Percentiles rank a stretch among this genome's conserved stretches.
Evolutionary conservation across 2,329 filamentous ascomycete species (phyloP).

Genomic region (Helicocarpus griseus): DNA sequence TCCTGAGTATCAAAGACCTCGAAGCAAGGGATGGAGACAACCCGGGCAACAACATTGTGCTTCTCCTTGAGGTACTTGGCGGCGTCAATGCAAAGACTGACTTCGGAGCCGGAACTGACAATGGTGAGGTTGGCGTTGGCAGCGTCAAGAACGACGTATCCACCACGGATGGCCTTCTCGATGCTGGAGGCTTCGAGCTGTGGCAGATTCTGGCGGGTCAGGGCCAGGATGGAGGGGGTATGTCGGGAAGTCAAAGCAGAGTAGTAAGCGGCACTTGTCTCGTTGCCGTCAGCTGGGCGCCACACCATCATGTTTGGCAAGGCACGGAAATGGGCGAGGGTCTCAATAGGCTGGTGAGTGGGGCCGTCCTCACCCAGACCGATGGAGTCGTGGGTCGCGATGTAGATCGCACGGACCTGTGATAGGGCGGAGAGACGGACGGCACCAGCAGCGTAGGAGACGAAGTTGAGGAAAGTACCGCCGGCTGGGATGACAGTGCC

Average conservation of each 20-base stretch:
- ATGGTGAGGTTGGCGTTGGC: constrained; percentile 79
- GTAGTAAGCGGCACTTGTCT: constrained; percentile 97
- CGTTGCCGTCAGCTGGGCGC: constrained; percentile 97
- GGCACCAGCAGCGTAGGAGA: constrained; percentile 92
- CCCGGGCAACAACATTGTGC: constrained; percentile 75
- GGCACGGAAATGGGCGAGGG: constrained; percentile 93
- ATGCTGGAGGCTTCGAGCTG: constrained; percentile 92
- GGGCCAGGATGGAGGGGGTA: constrained; percentile 85
- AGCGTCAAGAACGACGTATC: constrained; percentile 80
- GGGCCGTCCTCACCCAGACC: constrained; percentile 97
- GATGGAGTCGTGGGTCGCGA: constrained; percentile 98
- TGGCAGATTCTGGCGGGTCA: constrained; percentile 96
- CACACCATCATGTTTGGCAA: constrained; percentile 99
- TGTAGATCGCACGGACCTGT: constrained; percentile 83
- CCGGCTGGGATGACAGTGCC: constrained; percentile 88
- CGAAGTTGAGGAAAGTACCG: constrained; percentile 99
- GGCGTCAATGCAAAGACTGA: constrained; percentile 84
- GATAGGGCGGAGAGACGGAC: constrained; percentile 90
- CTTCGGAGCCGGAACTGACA: constrained; percentile 92
- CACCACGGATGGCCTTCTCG: constrained; percentile 85
- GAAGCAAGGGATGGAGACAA: constrained; percentile 93
- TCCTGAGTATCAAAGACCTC: constrained; percentile 91
- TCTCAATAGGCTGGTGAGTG: constrained; percentile 98
- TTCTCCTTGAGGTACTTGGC: constrained; percentile 85
- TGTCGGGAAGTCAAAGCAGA: constrained; percentile 79